A percentile compares a stretch with the other conserved stretches of the same genome.
phyloP scores from a whole-genome alignment of 2,329 filamentous ascomycete species.

The Verticillium longisporum region DNA sequence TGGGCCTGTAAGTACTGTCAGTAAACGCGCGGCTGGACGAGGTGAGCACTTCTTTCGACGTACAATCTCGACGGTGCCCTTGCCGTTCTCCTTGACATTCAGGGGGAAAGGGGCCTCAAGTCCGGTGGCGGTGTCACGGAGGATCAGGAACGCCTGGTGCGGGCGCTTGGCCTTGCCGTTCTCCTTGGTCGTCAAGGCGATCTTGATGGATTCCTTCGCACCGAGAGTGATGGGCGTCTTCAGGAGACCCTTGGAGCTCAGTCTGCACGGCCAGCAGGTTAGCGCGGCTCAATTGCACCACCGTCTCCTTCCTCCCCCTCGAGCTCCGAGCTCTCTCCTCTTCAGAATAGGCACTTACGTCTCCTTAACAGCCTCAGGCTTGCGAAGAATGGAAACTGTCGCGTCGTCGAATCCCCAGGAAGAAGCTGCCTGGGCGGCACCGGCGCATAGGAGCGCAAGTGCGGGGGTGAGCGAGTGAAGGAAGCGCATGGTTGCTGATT shows the following conservation, averaged over 20 bases:
- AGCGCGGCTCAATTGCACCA: not conserved
- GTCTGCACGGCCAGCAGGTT: conserved; percentile 32
- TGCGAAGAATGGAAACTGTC: conserved; percentile 57
- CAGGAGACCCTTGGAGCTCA: conserved; percentile 53
- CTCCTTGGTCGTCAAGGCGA: conserved; percentile 75
- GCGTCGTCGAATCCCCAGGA: conserved; percentile 72
- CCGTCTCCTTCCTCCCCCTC: not conserved
- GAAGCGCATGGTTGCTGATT: conserved; percentile 30
- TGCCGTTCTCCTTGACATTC: conserved; percentile 78
- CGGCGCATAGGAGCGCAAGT: conserved; percentile 41
- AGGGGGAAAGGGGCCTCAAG: conserved; percentile 85
- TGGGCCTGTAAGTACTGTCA: conserved; percentile 53
- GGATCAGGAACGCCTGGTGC: conserved; percentile 86
- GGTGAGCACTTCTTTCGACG: conserved; percentile 22
- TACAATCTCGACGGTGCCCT: conserved; percentile 80
- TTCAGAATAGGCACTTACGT: conserved; percentile 42
- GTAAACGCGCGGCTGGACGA: conserved; percentile 18
- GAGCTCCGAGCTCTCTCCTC: not conserved
- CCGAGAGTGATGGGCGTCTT: conserved; percentile 59
- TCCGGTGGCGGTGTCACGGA: conserved; percentile 60
- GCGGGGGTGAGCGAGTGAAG: conserved; percentile 30
- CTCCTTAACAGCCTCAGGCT: conserved; percentile 61
- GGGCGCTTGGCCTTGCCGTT: conserved; percentile 72
- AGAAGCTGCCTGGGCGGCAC: conserved; percentile 44
- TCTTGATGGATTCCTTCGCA: conserved; percentile 67